Evolutionary conservation across 257 asterid genomes (phyloP).

Genomic region (Nicotiana attenuata): DNA sequence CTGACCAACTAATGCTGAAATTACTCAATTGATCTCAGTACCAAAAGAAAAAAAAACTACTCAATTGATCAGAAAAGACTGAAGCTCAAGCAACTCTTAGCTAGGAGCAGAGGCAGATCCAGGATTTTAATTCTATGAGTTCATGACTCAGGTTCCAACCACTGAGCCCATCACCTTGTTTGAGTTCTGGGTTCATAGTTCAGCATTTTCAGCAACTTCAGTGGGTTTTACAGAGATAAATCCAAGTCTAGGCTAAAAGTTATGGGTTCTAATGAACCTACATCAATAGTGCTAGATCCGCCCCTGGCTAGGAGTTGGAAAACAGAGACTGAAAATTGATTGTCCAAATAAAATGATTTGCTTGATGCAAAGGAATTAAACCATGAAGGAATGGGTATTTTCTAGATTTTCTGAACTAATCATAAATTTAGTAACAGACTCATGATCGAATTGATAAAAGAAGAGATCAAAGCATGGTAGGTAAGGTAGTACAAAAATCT

Average conservation of each 20-base stretch:
- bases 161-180: too few species aligned
- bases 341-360: not conserved
- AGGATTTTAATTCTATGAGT: too few species aligned
- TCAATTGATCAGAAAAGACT: not conserved
- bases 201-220: too few species aligned
- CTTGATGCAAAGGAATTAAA: not conserved
- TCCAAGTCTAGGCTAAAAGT: too few species aligned
- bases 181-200: too few species aligned
- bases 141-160: too few species aligned
- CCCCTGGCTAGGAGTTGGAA: not conserved
- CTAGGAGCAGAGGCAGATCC: not conserved
- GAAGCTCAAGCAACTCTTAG: not conserved
- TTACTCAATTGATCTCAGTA: not conserved
- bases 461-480: not conserved
- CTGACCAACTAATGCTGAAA: constrained; percentile 1
- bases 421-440: not conserved
- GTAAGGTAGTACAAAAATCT: not conserved
- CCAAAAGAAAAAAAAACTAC: not conserved
- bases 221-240: too few species aligned
- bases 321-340: not conserved
- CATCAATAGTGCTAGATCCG: too few species aligned
- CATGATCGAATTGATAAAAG: not conserved
- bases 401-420: not conserved
- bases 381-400: not conserved
- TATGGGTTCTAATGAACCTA: too few species aligned